phyloP scores from a whole-genome alignment of 1,139 yeast species.

The Hemisphaericaspora lyxosophila region DNA sequence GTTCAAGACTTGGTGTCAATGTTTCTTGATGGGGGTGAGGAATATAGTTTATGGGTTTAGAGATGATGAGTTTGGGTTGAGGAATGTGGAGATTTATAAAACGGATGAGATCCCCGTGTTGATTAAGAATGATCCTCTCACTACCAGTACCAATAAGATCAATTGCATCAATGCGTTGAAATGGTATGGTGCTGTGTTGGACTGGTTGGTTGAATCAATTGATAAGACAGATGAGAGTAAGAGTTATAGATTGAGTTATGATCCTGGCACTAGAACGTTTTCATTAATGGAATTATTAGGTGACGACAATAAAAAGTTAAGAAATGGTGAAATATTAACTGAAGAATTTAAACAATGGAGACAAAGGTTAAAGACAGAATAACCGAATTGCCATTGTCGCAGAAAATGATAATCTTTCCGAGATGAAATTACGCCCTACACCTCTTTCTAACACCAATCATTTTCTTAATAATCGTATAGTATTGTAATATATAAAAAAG shows the following conservation, averaged over 20 bases:
- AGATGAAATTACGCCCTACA: too few relatives aligned
- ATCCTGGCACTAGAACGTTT: slow-evolving; percentile 33
- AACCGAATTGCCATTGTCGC: too few relatives aligned
- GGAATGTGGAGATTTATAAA: slow-evolving; percentile 68
- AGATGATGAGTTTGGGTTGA: slow-evolving; percentile 63
- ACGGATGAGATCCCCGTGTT: slow-evolving; percentile 77
- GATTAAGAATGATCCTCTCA: slow-evolving; percentile 45
- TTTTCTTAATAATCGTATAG: background rate
- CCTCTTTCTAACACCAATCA: too few relatives aligned
- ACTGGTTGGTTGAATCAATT: slow-evolving; percentile 65
- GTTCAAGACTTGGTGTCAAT: slow-evolving; percentile 88
- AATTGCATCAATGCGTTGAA: slow-evolving; percentile 76
- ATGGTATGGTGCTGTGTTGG: slow-evolving; percentile 82
- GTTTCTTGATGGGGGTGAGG: slow-evolving; percentile 81
- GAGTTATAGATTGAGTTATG: slow-evolving; percentile 35
- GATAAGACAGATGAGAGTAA: slow-evolving; percentile 44
- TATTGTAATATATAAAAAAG: background rate
- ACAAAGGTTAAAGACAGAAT: background rate
- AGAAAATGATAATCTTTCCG: background rate
- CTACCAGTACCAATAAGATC: slow-evolving; percentile 32
- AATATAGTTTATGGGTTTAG: slow-evolving; percentile 83
- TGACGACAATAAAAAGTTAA: slow-evolving; percentile 26
- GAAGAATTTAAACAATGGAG: slow-evolving; percentile 68
- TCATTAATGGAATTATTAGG: slow-evolving; percentile 29
- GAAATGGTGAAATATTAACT: slow-evolving; percentile 45